A percentile compares a stretch with the other conserved stretches of the same genome.
phyloP scores from a whole-genome alignment of 75 land plant species.

The Chamaecyparis obtusa region DNA sequence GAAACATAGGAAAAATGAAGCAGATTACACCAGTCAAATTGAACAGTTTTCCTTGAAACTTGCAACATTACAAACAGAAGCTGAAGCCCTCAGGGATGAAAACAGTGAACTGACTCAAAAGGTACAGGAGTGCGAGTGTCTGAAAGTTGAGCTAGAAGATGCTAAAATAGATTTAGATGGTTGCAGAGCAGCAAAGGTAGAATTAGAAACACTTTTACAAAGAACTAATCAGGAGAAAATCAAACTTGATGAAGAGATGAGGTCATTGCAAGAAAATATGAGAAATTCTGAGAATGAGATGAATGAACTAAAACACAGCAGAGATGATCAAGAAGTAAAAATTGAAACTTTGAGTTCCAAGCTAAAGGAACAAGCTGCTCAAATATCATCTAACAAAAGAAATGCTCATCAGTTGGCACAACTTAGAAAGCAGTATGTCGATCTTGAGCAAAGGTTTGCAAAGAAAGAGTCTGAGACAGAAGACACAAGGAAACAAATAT shows the following conservation, averaged over 20 bases:
- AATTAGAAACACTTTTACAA: background rate
- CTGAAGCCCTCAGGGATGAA: constrained; percentile 26
- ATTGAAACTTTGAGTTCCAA: constrained; percentile 25
- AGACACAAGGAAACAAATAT: constrained; percentile 44
- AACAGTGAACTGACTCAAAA: constrained; percentile 21
- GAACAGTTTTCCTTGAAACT: constrained; percentile 20
- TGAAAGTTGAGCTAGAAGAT: constrained; percentile 31
- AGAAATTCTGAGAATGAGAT: constrained; percentile 28
- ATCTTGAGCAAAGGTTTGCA: constrained; percentile 28
- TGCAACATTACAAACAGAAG: constrained; percentile 21
- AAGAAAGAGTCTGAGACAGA: constrained; percentile 57
- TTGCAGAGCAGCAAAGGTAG: constrained; percentile 15
- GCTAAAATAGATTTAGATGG: constrained; percentile 17
- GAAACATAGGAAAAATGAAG: constrained; percentile 24
- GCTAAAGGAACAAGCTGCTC: constrained; percentile 18
- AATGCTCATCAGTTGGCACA: background rate
- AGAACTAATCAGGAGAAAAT: constrained; percentile 18
- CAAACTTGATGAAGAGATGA: constrained; percentile 13
- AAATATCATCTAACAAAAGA: background rate
- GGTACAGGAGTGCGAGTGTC: constrained; percentile 17
- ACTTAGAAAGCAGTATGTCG: constrained; percentile 28
- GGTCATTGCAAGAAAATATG: constrained; percentile 22
- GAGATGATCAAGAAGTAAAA: constrained; percentile 38
- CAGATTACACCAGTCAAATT: constrained; percentile 10
- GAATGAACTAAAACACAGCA: constrained; percentile 13